These are phyloP conservation scores for Porcisia deanei DNA, from an alignment of 208 protist genomes.

Conservation along the genomic window DNA sequence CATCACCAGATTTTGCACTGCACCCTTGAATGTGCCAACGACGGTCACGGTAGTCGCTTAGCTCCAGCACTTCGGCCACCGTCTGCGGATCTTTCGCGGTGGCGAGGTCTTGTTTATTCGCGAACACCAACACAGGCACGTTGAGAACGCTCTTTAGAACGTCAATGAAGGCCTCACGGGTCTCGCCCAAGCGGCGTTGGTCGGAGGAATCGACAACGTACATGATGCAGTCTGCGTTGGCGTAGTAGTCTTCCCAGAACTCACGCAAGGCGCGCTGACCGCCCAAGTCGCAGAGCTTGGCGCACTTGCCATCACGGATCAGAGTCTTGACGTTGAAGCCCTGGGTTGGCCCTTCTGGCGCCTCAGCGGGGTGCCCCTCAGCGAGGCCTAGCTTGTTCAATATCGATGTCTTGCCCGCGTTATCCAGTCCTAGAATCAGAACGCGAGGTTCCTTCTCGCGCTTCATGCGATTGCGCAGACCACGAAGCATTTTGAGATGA, in stretches of 20 bases:
- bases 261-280: conserved; percentile 98
- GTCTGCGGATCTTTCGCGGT: conserved; percentile 79
- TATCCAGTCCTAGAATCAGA: conserved; percentile 95
- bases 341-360: conserved; percentile 98
- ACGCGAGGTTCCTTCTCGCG: conserved; percentile 93
- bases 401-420: conserved; percentile 97
- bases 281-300: conserved; percentile 99
- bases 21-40: conserved; percentile 97
- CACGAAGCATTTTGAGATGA: conserved; percentile 58
- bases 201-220: conserved; percentile 97
- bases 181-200: conserved; percentile 88
- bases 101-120: conserved; percentile 99
- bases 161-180: conserved; percentile 91
- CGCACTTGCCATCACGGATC: conserved; percentile 90
- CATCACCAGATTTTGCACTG: conserved; percentile 94
- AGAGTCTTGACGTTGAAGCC: conserved; percentile 99
- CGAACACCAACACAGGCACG: conserved; percentile 98
- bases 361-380: conserved; percentile 43
- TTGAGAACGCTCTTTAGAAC: conserved; percentile 95
- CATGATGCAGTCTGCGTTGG: conserved; percentile 96
- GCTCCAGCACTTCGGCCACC: conserved; percentile 78
- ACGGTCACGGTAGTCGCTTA: conserved; percentile 91
- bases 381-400: conserved; percentile 92
- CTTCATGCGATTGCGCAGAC: conserved; percentile 89
- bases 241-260: conserved; percentile 98